Conservation (phyloP, 352 stramenopile species). For the Globisporangium perplexum region DNA sequence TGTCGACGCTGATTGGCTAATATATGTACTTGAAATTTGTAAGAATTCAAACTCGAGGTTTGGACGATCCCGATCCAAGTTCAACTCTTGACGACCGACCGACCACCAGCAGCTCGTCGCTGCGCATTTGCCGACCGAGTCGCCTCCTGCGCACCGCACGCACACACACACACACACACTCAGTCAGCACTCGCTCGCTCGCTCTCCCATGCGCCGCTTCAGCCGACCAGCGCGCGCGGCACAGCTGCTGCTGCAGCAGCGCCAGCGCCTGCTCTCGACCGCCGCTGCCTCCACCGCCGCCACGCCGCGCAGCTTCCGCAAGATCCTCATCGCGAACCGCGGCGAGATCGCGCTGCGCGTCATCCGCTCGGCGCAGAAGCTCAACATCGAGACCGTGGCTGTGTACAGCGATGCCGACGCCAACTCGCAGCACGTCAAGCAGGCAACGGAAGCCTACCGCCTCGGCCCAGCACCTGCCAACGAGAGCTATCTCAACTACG, state of each 20-base stretch:
- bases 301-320: slow-evolving; percentile 53
- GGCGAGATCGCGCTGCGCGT: slow-evolving; percentile 89
- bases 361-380: slow-evolving; percentile 70
- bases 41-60: background rate
- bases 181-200: background rate
- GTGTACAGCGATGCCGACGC: slow-evolving; percentile 88
- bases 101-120: no score
- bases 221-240: slow-evolving; percentile 2
- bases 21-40: no score
- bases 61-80: slow-evolving; percentile 14
- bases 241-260: slow-evolving; percentile 9
- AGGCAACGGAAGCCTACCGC: slow-evolving; percentile 65
- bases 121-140: no score
- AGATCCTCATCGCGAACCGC: slow-evolving; percentile 90
- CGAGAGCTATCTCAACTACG: slow-evolving; percentile 76
- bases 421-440: slow-evolving; percentile 68
- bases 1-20: no score
- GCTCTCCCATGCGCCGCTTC: slow-evolving; percentile 9
- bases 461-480: slow-evolving; percentile 59
- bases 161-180: no score
- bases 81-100: no score
- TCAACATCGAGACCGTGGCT: slow-evolving; percentile 89
- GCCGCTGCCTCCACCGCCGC: slow-evolving; percentile 10
- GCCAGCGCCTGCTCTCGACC: slow-evolving; percentile 20
- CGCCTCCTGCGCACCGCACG: no score